Conservation (phyloP, 768 basidiomycete genomes). For the Amanita polypyramis region DNA sequence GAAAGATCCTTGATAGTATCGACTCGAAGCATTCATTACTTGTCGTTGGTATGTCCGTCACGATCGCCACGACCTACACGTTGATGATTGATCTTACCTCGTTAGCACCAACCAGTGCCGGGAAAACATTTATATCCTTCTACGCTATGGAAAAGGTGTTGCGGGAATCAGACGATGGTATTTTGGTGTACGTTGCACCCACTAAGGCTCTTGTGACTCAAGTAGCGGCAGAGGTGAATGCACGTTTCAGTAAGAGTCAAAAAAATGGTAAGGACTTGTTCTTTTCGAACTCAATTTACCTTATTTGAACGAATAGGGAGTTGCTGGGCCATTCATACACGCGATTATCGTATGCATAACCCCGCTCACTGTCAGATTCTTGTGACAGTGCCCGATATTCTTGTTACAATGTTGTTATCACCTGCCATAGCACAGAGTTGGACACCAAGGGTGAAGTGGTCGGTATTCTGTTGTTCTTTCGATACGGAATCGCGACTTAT, state of each 20-base stretch:
- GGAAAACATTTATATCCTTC: slow-evolving; percentile 70
- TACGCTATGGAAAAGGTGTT: slow-evolving; percentile 70
- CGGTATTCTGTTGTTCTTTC: slow-evolving; percentile 5
- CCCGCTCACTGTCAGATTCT: slow-evolving; percentile 62
- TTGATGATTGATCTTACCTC: not conserved
- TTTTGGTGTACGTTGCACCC: slow-evolving; percentile 65
- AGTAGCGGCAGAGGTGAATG: slow-evolving; percentile 66
- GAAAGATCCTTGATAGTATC: slow-evolving; percentile 51
- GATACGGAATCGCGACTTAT: not conserved
- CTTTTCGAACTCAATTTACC: not conserved
- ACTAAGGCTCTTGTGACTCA: slow-evolving; percentile 69
- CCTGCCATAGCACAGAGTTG: slow-evolving; percentile 51
- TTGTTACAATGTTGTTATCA: slow-evolving; percentile 60
- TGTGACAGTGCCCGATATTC: slow-evolving; percentile 63
- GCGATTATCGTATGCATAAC: slow-evolving; percentile 53
- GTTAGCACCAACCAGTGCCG: slow-evolving; percentile 59
- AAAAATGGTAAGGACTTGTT: slow-evolving; percentile 27
- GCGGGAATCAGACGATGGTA: slow-evolving; percentile 50
- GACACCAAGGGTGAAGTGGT: slow-evolving; percentile 56
- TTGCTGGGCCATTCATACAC: slow-evolving; percentile 57
- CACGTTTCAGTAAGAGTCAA: slow-evolving; percentile 45
- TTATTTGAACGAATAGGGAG: slow-evolving; percentile 26
- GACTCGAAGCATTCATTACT: slow-evolving; percentile 51
- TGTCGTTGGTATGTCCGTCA: slow-evolving; percentile 42
- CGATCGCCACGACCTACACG: not conserved